Conservation (phyloP, 2,329 filamentous ascomycete species). For the Lachnellula arida region DNA sequence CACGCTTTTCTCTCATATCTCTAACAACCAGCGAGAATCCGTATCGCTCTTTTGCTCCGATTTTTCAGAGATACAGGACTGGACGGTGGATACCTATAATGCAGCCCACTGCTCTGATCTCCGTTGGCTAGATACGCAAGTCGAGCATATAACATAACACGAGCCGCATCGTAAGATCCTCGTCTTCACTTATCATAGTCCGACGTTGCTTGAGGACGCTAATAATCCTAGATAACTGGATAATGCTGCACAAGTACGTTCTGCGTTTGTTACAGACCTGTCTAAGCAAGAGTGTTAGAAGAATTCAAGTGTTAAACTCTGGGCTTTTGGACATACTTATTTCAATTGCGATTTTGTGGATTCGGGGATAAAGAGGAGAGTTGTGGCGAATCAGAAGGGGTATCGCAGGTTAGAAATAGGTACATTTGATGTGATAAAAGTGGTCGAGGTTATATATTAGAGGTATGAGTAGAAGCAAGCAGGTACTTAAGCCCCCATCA, state of each 20-base stretch:
- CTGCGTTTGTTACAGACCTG: slow-evolving; percentile 51
- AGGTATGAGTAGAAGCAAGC: too few species aligned
- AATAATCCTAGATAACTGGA: slow-evolving; percentile 5
- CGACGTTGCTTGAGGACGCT: slow-evolving; percentile 14
- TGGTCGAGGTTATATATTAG: neutral
- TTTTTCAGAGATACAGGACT: slow-evolving; percentile 11
- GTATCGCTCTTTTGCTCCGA: slow-evolving; percentile 7
- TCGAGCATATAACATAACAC: slow-evolving; percentile 25
- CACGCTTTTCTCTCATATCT: slow-evolving; percentile 46
- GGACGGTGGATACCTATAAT: slow-evolving; percentile 2
- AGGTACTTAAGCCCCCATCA: too few species aligned
- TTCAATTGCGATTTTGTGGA: slow-evolving; percentile 38
- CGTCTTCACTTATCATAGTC: slow-evolving; percentile 38
- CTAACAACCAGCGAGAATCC: slow-evolving; percentile 31
- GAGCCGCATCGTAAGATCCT: slow-evolving; percentile 35
- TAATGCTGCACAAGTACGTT: slow-evolving; percentile 22
- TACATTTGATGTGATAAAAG: neutral
- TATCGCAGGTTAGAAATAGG: slow-evolving; percentile 19
- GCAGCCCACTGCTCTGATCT: slow-evolving; percentile 26
- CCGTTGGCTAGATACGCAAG: slow-evolving; percentile 37
- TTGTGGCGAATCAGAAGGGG: slow-evolving; percentile 43
- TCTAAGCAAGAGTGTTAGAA: slow-evolving; percentile 24
- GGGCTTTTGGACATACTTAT: slow-evolving; percentile 44
- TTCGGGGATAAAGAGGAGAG: slow-evolving; percentile 20
- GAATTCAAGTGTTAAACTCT: slow-evolving; percentile 33